Evolutionary conservation across 768 basidiomycete species (phyloP), one percentile per base, ranked within the genome.

Genomic region (Pleurotus salmoneostramineus): DNA sequence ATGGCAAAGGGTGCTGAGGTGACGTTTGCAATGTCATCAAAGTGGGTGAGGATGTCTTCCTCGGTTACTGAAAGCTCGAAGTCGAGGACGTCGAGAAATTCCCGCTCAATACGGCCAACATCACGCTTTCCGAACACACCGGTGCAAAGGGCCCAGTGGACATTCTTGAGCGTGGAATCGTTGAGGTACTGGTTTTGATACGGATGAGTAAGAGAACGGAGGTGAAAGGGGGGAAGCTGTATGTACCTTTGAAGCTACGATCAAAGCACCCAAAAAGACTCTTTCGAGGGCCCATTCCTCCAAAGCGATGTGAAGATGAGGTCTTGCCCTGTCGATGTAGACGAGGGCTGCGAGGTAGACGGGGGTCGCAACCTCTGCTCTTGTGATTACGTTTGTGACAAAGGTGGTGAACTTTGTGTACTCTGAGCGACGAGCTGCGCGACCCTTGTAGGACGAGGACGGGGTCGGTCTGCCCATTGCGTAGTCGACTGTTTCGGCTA

Each of bases 271-370:
- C 44, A 95, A 82, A 73, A 95, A 95, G 33, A 95, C 93, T 43
- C 93, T 85, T 72, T 95, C 92, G 50, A 90, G 79, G 11, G 93
- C 93, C 89, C 89, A 91, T 65, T 90, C 85, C 67, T 91, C 88
- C 59, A 89, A 75, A 6, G 88, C 88, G 62, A 91, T 91, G 66
- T 89, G 87, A 44, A 93, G 78, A 69, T 91, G 88, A 3, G 88
- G 88, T 64, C 85, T 85, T 2, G 90, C 87, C 56, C 91, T 74
- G 72, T 85, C 76, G 67, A 92, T 86, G 71, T 92, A 93, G 68
- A 87, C 87, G 55, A 91, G 83, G 5, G 89, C 71, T 35, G 82
- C 83, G 58, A 92, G 79, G 65, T 91, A 70, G 49, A 84, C 85
- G 43, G 89, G 79, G 50, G 84, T 80, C 61, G 83, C 80, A 62